Evolutionary conservation across 306 rosid genomes (phyloP).

Genomic region (Casuarina cunninghamiana): DNA sequence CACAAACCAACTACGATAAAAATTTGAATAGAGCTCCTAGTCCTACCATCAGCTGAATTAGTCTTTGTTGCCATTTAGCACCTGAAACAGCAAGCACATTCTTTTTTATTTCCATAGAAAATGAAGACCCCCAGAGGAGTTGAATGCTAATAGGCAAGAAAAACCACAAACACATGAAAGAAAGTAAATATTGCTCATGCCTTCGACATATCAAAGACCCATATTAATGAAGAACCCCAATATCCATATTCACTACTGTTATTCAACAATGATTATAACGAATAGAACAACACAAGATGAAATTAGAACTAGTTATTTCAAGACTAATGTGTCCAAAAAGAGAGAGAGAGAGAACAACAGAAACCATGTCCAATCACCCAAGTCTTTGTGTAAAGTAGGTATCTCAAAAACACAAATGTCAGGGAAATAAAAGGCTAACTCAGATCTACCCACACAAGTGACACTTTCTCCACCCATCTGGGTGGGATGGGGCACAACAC

Average conservation of each 20-base stretch:
- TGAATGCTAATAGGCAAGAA: slow-evolving; percentile 2
- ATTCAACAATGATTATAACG: slow-evolving; percentile 5
- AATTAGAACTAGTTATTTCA: slow-evolving; percentile 1
- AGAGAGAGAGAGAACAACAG: background rate
- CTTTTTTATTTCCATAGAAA: background rate
- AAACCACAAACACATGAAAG: slow-evolving; percentile 5
- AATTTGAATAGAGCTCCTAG: slow-evolving; percentile 82
- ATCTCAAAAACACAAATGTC: background rate
- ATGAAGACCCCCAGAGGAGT: background rate
- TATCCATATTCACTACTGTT: slow-evolving; percentile 6
- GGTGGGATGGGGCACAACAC: background rate
- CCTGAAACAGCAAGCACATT: slow-evolving; percentile 40
- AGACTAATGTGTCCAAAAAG: background rate
- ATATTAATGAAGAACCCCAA: slow-evolving; percentile 6
- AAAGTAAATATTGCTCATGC: background rate
- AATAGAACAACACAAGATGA: background rate
- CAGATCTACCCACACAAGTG: slow-evolving; percentile 33
- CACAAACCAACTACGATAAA: slow-evolving; percentile 83
- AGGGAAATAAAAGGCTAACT: slow-evolving; percentile 10
- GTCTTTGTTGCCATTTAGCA: slow-evolving; percentile 66
- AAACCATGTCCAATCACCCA: background rate
- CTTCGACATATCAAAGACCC: background rate
- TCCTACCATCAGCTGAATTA: slow-evolving; percentile 66
- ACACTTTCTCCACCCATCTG: background rate
- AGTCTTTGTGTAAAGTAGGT: slow-evolving; percentile 32